Evolutionary conservation across 2,329 filamentous ascomycete species (phyloP).

Genomic region (Diaporthe amygdali): DNA sequence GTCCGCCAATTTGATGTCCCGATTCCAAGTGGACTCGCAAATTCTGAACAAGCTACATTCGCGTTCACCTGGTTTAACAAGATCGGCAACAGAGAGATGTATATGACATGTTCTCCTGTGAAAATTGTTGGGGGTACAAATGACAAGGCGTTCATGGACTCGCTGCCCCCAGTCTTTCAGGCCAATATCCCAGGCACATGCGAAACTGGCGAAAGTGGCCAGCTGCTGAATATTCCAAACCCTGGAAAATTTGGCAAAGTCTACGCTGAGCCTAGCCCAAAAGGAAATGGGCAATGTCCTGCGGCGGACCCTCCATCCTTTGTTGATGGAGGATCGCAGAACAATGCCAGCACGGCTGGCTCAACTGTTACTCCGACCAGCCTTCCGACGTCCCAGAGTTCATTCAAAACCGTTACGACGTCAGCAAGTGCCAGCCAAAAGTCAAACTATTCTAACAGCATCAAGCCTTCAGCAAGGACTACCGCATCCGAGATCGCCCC

Average conservation of each 20-base stretch:
- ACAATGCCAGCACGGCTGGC: neutral
- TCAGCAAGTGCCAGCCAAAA: neutral
- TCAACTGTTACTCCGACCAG: neutral
- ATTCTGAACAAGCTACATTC: constrained; percentile 50
- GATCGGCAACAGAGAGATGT: constrained; percentile 68
- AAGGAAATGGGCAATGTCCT: neutral
- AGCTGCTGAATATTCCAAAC: constrained; percentile 58
- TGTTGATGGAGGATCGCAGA: neutral
- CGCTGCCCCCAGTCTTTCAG: constrained; percentile 62
- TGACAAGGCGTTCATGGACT: constrained; percentile 39
- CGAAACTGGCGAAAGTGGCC: constrained; percentile 48
- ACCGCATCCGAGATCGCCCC: neutral
- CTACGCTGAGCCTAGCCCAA: neutral
- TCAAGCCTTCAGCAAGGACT: neutral
- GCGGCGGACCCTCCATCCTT: neutral
- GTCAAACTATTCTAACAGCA: neutral
- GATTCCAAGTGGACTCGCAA: neutral
- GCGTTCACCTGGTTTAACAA: constrained; percentile 69
- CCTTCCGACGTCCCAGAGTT: neutral
- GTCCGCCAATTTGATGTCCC: neutral
- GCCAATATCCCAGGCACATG: constrained; percentile 56
- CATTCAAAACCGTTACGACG: neutral
- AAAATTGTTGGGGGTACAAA: constrained; percentile 44
- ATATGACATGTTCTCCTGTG: constrained; percentile 71
- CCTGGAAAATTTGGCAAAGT: constrained; percentile 46